A percentile compares a stretch with the other conserved stretches of the same genome.
phyloP scores from a whole-genome alignment of 1,284 basidiomycete genomes.

The Trametes hirsuta region DNA sequence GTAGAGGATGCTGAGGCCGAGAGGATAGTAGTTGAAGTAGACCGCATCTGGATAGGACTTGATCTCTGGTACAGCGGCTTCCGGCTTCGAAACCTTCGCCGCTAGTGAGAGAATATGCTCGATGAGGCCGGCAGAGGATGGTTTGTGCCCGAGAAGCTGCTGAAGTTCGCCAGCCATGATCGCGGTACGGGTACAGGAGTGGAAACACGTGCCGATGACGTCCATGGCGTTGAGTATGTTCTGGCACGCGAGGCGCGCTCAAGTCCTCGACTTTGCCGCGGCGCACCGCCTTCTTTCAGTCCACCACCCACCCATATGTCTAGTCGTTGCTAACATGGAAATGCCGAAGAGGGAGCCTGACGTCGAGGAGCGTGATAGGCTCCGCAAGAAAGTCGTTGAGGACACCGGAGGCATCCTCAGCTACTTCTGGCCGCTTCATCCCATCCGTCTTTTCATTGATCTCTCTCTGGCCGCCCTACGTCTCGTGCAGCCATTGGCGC shows the following conservation, averaged over 20 bases:
- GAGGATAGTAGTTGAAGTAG: slow-evolving; percentile 80
- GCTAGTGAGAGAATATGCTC: slow-evolving; percentile 48
- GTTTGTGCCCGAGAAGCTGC: slow-evolving; percentile 45
- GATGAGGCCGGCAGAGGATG: slow-evolving; percentile 48
- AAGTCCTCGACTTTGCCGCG: background rate
- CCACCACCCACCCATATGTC: background rate
- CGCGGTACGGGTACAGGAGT: slow-evolving; percentile 8
- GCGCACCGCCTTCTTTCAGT: background rate
- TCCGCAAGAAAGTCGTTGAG: slow-evolving; percentile 21
- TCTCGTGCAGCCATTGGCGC: slow-evolving; percentile 50
- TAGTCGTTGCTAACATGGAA: slow-evolving; percentile 10
- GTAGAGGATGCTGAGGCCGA: slow-evolving; percentile 82
- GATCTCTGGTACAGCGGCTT: slow-evolving; percentile 53
- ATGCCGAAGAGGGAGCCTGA: slow-evolving; percentile 5
- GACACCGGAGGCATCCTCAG: slow-evolving; percentile 22
- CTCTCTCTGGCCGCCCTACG: slow-evolving; percentile 25
- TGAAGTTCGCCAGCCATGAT: slow-evolving; percentile 35
- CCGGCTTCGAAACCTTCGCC: slow-evolving; percentile 24
- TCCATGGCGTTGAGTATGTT: slow-evolving; percentile 2
- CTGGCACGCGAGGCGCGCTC: background rate
- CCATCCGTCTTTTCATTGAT: slow-evolving; percentile 30
- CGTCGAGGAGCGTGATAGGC: slow-evolving; percentile 18
- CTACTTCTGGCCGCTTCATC: slow-evolving; percentile 30
- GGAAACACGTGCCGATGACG: slow-evolving; percentile 25
- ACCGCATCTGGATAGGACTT: slow-evolving; percentile 82